Conservation (phyloP, 768 basidiomycete species). For the Coprinopsis sp. region DNA sequence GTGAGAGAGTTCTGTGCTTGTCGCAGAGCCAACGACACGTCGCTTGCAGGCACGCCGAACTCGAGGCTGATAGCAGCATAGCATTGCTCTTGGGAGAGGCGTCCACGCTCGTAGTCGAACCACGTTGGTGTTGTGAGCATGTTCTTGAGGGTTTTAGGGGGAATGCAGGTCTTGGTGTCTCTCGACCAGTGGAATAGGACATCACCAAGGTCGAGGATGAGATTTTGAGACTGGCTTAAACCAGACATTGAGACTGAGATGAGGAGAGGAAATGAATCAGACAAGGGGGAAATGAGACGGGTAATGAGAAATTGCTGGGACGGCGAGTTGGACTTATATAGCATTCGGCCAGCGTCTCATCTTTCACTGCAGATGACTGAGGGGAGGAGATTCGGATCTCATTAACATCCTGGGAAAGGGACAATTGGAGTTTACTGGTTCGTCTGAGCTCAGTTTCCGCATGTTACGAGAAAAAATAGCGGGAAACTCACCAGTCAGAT, state of each 20-base stretch:
- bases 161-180: slow-evolving; percentile 38
- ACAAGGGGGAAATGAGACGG: neutral
- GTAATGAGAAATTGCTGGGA: too few relatives aligned
- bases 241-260: neutral
- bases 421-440: too few relatives aligned
- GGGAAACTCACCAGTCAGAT: too few relatives aligned
- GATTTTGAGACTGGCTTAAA: slow-evolving; percentile 20
- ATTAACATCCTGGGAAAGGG: too few relatives aligned
- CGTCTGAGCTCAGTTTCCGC: too few relatives aligned
- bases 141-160: slow-evolving; percentile 33
- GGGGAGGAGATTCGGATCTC: too few relatives aligned
- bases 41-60: slow-evolving; percentile 32
- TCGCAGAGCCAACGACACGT: slow-evolving; percentile 41
- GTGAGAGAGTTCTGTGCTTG: slow-evolving; percentile 45
- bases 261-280: neutral
- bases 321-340: too few relatives aligned
- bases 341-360: too few relatives aligned
- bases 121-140: slow-evolving; percentile 45
- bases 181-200: slow-evolving; percentile 54
- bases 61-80: slow-evolving; percentile 37
- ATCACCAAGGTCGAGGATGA: slow-evolving; percentile 54
- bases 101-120: slow-evolving; percentile 51
- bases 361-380: too few relatives aligned
- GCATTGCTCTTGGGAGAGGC: slow-evolving; percentile 38
- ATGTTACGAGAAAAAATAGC: too few relatives aligned